Conservation (phyloP, 805 yeast species). For the Suhomyces kilbournensis region DNA sequence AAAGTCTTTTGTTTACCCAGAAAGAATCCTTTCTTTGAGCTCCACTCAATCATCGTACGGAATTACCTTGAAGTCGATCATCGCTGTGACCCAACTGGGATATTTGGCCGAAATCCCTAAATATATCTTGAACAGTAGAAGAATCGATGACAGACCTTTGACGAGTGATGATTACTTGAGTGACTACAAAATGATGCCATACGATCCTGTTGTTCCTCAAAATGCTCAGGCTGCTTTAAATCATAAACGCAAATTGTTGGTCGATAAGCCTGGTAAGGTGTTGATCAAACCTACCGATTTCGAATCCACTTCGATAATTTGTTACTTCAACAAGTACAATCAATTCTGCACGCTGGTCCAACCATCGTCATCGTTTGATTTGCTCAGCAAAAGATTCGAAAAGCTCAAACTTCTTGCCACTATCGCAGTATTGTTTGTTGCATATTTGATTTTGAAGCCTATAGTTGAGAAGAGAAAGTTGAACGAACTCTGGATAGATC, state of each 20-base stretch:
- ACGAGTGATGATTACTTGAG: slow-evolving; percentile 47
- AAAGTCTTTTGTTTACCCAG: slow-evolving; percentile 64
- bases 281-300: slow-evolving; percentile 52
- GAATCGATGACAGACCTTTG: slow-evolving; percentile 56
- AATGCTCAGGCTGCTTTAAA: slow-evolving; percentile 32
- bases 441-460: slow-evolving; percentile 53
- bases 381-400: slow-evolving; percentile 64
- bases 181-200: slow-evolving; percentile 60
- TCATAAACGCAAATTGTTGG: slow-evolving; percentile 33
- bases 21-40: slow-evolving; percentile 48
- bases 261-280: slow-evolving; percentile 17
- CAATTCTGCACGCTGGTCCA: slow-evolving; percentile 72
- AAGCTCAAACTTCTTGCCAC: slow-evolving; percentile 61
- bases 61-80: slow-evolving; percentile 62
- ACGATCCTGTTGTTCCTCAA: slow-evolving; percentile 58
- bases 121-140: slow-evolving; percentile 60
- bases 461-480: slow-evolving; percentile 53
- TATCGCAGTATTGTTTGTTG: slow-evolving; percentile 47
- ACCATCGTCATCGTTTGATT: slow-evolving; percentile 84
- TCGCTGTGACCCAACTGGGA: slow-evolving; percentile 58
- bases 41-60: slow-evolving; percentile 39
- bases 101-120: slow-evolving; percentile 72
- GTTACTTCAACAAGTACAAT: slow-evolving; percentile 58
- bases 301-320: slow-evolving; percentile 78
- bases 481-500: slow-evolving; percentile 48